A percentile compares a stretch with the other conserved stretches of the same genome.
Evolutionary conservation across 208 protist species (phyloP).

Genomic region (Cochliopodium minus): DNA sequence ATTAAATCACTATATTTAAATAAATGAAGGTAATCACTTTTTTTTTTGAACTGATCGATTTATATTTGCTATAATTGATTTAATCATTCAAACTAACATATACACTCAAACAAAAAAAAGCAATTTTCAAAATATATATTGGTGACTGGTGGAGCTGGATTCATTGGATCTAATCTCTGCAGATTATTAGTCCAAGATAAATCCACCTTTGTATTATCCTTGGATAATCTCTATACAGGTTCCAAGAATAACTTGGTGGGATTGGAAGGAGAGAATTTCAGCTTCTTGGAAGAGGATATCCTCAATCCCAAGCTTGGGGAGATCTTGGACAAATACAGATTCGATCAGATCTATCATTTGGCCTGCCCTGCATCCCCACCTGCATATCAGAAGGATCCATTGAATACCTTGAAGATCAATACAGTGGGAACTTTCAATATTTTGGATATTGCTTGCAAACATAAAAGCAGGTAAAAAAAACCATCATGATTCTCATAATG

Average conservation of each 20-base stretch:
- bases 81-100: no score
- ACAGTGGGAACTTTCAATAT: conserved; percentile 71
- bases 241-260: conserved; percentile 37
- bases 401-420: conserved; percentile 74
- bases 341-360: conserved; percentile 73
- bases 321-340: conserved; percentile 27
- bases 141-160: conserved; percentile 76
- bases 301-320: conserved; percentile 18
- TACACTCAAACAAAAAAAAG: no score
- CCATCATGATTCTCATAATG: no score
- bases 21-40: no score
- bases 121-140: no score
- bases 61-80: no score
- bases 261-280: conserved; percentile 48
- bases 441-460: conserved; percentile 54
- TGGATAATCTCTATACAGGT: conserved; percentile 79
- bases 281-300: conserved; percentile 63
- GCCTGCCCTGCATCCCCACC: conserved; percentile 71
- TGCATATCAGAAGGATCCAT: conserved; percentile 66
- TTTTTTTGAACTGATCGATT: no score
- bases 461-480: no score
- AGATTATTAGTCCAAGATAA: no score
- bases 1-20: no score
- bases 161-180: no score
- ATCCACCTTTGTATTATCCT: no score